phyloP scores from a whole-genome alignment of 441 rosid species.

The Melastoma candidum region DNA sequence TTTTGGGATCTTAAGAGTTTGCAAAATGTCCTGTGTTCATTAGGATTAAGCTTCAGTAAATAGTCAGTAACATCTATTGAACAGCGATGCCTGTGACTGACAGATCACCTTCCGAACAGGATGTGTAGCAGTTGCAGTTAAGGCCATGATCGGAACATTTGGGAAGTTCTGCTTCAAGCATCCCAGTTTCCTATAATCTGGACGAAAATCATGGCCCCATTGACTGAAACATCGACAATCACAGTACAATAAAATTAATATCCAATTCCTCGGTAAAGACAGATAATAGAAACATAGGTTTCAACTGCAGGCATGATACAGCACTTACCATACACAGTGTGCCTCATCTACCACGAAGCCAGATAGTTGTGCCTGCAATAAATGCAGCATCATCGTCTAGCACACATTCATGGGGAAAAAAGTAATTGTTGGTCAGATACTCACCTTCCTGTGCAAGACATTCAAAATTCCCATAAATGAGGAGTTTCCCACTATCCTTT shows the following conservation, averaged over 20 bases:
- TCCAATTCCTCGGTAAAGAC: neutral
- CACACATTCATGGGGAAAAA: constrained; percentile 3
- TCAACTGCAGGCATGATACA: too few relatives aligned
- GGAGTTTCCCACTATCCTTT: constrained; percentile 70
- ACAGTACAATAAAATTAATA: constrained; percentile 3
- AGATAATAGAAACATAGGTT: too few relatives aligned
- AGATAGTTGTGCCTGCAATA: constrained; percentile 55
- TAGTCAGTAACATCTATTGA: too few relatives aligned
- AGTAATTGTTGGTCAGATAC: constrained; percentile 2
- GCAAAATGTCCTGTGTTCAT: constrained; percentile 60
- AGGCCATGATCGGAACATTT: constrained; percentile 69
- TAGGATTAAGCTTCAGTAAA: too few relatives aligned
- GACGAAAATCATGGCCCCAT: constrained; percentile 87
- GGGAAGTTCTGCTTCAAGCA: constrained; percentile 80
- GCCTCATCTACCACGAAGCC: constrained; percentile 95
- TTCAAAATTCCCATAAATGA: constrained; percentile 54
- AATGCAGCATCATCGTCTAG: neutral
- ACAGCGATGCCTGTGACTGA: too few relatives aligned
- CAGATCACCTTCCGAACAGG: constrained; percentile 27
- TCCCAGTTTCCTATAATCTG: constrained; percentile 79
- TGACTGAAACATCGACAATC: constrained; percentile 8
- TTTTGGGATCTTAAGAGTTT: constrained; percentile 61
- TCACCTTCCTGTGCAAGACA: constrained; percentile 60
- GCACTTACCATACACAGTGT: constrained; percentile 75
- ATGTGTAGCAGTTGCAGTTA: constrained; percentile 90